A percentile compares a stretch with the other conserved stretches of the same genome.
Evolutionary conservation across 139 green algal species (phyloP).

Genomic region (Coccomyxa sp.): DNA sequence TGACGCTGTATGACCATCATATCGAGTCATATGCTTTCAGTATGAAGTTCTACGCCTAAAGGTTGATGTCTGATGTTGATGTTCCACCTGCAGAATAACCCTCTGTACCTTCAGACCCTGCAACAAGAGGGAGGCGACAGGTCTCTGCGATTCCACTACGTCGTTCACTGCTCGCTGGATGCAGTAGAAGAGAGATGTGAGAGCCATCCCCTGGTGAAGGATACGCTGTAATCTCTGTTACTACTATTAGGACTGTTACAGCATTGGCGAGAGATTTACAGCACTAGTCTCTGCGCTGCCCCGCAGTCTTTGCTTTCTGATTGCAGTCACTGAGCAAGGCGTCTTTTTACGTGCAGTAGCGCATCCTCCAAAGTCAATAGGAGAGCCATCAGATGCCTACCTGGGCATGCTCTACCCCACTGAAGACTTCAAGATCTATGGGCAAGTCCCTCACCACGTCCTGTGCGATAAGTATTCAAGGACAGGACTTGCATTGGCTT

Average conservation of each 20-base stretch:
- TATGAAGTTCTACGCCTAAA: not conserved
- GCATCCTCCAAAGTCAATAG: slow-evolving; percentile 18
- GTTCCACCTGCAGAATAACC: slow-evolving; percentile 62
- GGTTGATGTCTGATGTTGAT: not conserved
- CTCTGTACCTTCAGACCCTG: slow-evolving; percentile 70
- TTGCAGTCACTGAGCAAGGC: no score
- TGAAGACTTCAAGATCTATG: slow-evolving; percentile 79
- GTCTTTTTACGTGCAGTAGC: slow-evolving; percentile 3
- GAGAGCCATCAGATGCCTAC: slow-evolving; percentile 62
- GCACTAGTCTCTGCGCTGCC: not conserved
- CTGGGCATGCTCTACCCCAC: slow-evolving; percentile 79
- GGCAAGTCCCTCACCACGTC: slow-evolving; percentile 17
- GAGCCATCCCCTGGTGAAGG: not conserved
- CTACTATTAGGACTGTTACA: not conserved
- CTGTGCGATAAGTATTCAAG: no score
- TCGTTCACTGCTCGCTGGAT: slow-evolving; percentile 82
- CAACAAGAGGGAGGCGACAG: slow-evolving; percentile 36
- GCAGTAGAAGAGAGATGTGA: slow-evolving; percentile 79
- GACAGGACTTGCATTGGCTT: no score
- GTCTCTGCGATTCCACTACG: slow-evolving; percentile 77
- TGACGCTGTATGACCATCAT: not conserved
- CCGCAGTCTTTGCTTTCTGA: no score
- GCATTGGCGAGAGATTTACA: not conserved
- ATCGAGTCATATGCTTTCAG: not conserved
- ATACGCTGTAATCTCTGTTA: not conserved